phyloP scores from a whole-genome alignment of 1,139 yeast species.

The Geotrichum macrosporum region DNA sequence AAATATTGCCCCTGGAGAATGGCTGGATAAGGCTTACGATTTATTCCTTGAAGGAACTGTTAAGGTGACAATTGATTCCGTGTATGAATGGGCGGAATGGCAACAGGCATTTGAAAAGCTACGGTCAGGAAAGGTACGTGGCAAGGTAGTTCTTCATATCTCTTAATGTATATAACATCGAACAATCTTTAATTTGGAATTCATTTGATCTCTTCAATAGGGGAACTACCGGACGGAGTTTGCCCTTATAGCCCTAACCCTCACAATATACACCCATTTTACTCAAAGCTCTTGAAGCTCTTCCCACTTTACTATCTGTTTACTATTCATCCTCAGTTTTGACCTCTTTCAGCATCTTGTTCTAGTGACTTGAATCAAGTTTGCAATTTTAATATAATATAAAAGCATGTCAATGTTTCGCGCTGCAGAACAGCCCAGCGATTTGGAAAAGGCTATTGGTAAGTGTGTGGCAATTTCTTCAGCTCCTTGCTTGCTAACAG shows the following conservation, averaged over 20 bases:
- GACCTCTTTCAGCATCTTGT: not conserved
- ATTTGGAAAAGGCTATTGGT: constrained; percentile 15
- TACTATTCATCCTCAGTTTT: not conserved
- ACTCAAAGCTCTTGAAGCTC: too few species aligned
- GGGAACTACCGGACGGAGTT: too few species aligned
- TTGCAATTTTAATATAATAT: not conserved
- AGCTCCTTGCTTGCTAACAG: constrained; percentile 2
- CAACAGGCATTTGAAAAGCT: constrained; percentile 49
- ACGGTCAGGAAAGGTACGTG: constrained; percentile 49
- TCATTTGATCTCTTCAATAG: too few species aligned
- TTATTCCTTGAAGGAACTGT: constrained; percentile 45
- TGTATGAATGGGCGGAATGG: constrained; percentile 47
- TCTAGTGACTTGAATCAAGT: not conserved
- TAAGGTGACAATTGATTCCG: constrained; percentile 51
- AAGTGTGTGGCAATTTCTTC: not conserved
- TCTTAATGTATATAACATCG: constrained; percentile 2
- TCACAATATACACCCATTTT: too few species aligned
- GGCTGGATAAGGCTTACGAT: constrained; percentile 36
- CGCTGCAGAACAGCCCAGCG: constrained; percentile 25
- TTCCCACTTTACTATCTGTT: too few species aligned
- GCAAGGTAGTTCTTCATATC: constrained; percentile 50
- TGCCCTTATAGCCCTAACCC: too few species aligned
- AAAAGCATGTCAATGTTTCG: constrained; percentile 25
- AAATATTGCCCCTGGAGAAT: constrained; percentile 26
- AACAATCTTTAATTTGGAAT: too few species aligned